These are phyloP conservation scores for Cyathus olla DNA, from an alignment of 1,284 basidiomycete genomes.

Conservation along the genomic window DNA sequence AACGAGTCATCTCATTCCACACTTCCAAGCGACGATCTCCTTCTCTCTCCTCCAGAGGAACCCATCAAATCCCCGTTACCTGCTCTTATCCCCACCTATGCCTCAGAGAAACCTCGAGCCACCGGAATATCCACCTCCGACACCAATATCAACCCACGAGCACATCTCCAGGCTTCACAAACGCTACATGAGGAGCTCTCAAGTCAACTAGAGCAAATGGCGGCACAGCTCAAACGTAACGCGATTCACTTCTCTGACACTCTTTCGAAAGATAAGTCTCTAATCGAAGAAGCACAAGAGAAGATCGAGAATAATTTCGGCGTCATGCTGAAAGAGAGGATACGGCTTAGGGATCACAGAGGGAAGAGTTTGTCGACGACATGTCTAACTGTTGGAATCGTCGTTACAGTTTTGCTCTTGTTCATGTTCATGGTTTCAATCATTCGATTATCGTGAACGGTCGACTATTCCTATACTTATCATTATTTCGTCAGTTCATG, in stretches of 20 bases:
- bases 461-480: too few relatives aligned
- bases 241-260: constrained; percentile 76
- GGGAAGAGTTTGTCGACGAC: constrained; percentile 79
- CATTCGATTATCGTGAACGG: constrained; percentile 72
- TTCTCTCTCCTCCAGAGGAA: constrained; percentile 42
- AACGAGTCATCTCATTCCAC: constrained; percentile 11
- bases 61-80: constrained; percentile 26
- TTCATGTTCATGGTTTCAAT: constrained; percentile 81
- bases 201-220: constrained; percentile 81
- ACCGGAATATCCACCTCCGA: constrained; percentile 33
- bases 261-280: constrained; percentile 72
- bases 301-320: constrained; percentile 80
- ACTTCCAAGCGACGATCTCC: constrained; percentile 36
- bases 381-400: constrained; percentile 72
- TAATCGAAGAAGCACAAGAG: constrained; percentile 68
- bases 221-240: constrained; percentile 80
- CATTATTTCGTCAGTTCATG: too few relatives aligned
- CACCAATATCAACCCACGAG: constrained; percentile 57
- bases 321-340: constrained; percentile 74
- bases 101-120: constrained; percentile 21
- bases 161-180: constrained; percentile 46
- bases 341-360: constrained; percentile 71
- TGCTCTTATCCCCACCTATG: constrained; percentile 30
- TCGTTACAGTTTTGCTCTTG: constrained; percentile 68
- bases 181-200: constrained; percentile 79